These are phyloP conservation scores for Thozetella sp. DNA, from an alignment of 495 filamentous ascomycete species.

Conservation along the genomic window DNA sequence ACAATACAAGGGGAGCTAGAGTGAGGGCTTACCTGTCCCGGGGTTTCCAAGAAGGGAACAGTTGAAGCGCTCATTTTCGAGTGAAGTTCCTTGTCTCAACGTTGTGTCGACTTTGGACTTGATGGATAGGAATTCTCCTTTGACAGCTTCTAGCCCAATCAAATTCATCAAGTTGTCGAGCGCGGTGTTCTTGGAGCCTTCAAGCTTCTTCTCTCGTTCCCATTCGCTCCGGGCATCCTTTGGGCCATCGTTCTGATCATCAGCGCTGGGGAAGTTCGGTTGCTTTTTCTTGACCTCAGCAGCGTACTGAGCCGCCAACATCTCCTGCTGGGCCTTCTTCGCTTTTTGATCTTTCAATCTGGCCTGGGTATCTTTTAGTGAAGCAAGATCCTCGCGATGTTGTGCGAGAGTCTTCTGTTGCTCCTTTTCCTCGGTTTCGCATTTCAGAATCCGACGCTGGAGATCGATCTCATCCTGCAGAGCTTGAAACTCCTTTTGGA, in stretches of 20 bases:
- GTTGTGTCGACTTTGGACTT: constrained; percentile 68
- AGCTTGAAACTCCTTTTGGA: constrained; percentile 51
- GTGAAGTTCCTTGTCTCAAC: constrained; percentile 55
- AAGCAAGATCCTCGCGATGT: constrained; percentile 25
- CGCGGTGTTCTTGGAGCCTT: constrained; percentile 49
- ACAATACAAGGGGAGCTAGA: neutral
- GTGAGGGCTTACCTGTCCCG: constrained; percentile 68
- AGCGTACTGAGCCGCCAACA: constrained; percentile 1
- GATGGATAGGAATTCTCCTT: constrained; percentile 62
- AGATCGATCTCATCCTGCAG: constrained; percentile 60
- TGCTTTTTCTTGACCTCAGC: constrained; percentile 2
- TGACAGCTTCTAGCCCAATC: constrained; percentile 75
- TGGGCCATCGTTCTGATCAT: neutral
- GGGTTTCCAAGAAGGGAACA: constrained; percentile 75
- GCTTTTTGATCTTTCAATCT: constrained; percentile 13
- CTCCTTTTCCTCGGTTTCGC: constrained; percentile 43
- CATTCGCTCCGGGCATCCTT: constrained; percentile 52
- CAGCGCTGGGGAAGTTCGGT: constrained; percentile 2
- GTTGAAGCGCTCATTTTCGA: constrained; percentile 63
- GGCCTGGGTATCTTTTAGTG: constrained; percentile 11
- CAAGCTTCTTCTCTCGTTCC: constrained; percentile 57
- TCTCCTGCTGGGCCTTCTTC: neutral
- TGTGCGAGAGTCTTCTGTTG: constrained; percentile 46
- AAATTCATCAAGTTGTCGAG: constrained; percentile 71
- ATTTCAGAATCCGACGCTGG: constrained; percentile 47